A percentile compares a stretch with the other conserved stretches of the same genome.
Evolutionary conservation across 1,284 basidiomycete species (phyloP).

Genomic region (Cerioporus squamosus): DNA sequence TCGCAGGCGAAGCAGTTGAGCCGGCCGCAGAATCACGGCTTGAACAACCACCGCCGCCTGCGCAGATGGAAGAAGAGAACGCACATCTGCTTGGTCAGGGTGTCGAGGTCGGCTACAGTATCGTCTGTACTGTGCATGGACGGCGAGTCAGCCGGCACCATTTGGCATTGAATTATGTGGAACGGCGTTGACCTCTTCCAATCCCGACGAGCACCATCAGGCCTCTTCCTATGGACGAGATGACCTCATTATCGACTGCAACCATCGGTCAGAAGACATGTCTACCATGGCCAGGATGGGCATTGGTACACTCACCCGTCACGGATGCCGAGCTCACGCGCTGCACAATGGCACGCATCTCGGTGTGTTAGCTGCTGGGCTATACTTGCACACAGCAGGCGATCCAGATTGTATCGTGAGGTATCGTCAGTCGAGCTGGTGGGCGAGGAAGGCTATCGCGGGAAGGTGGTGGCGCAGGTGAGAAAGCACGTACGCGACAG

Average conservation of each 20-base stretch:
- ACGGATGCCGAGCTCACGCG: constrained; percentile 78
- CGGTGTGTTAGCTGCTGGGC: not conserved
- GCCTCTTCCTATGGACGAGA: constrained; percentile 82
- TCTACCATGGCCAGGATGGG: too few relatives aligned
- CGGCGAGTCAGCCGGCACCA: constrained; percentile 23
- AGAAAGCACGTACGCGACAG: too few relatives aligned
- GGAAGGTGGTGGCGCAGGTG: not conserved
- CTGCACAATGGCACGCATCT: constrained; percentile 83
- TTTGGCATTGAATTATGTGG: constrained; percentile 12
- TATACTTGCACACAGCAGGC: too few relatives aligned
- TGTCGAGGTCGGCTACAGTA: constrained; percentile 69
- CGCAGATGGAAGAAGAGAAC: constrained; percentile 17
- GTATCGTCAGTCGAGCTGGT: not conserved
- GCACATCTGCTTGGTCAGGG: constrained; percentile 82
- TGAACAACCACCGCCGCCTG: too few relatives aligned
- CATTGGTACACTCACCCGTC: constrained; percentile 48
- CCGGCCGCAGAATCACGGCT: not conserved
- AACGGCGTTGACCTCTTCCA: constrained; percentile 61
- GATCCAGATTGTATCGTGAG: too few relatives aligned
- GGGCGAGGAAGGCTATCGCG: not conserved
- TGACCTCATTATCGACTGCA: constrained; percentile 70
- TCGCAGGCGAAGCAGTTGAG: not conserved
- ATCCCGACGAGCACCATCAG: constrained; percentile 90
- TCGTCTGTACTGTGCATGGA: constrained; percentile 63
- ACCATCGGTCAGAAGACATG: too few relatives aligned